Percentiles rank a stretch among this genome's conserved stretches.
Evolutionary conservation across 2,329 filamentous ascomycete genomes (phyloP).

Genomic region (Cyphellophora attinorum): DNA sequence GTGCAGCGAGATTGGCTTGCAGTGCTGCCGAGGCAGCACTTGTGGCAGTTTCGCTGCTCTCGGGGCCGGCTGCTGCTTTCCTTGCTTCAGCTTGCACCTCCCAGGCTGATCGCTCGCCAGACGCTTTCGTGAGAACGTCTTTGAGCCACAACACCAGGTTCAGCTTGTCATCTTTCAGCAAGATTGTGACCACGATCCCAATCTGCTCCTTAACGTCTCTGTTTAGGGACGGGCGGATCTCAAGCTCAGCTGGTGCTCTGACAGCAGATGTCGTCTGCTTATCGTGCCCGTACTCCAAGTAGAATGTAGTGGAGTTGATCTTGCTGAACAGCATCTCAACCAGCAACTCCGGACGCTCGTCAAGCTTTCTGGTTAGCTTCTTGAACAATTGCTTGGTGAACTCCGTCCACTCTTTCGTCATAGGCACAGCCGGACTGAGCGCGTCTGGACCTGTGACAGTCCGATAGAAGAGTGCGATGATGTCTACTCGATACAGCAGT

Average conservation of each 20-base stretch:
- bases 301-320: slow-evolving; percentile 70
- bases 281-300: slow-evolving; percentile 83
- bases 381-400: slow-evolving; percentile 75
- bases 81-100: slow-evolving; percentile 56
- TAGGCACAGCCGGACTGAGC: slow-evolving; percentile 55
- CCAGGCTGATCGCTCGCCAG: slow-evolving; percentile 68
- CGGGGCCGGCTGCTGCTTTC: slow-evolving; percentile 9
- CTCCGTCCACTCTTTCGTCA: slow-evolving; percentile 85
- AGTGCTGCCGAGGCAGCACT: slow-evolving; percentile 17
- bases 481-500: slow-evolving; percentile 82
- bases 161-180: slow-evolving; percentile 70
- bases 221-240: slow-evolving; percentile 65
- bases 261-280: slow-evolving; percentile 61
- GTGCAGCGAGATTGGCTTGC: slow-evolving; percentile 19
- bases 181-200: slow-evolving; percentile 65
- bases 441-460: slow-evolving; percentile 85
- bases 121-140: slow-evolving; percentile 56
- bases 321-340: slow-evolving; percentile 96
- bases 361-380: slow-evolving; percentile 72
- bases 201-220: slow-evolving; percentile 58
- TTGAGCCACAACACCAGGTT: slow-evolving; percentile 78
- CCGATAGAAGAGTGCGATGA: slow-evolving; percentile 75
- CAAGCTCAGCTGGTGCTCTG: slow-evolving; percentile 68
- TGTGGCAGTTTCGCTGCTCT: slow-evolving; percentile 14
- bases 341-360: slow-evolving; percentile 74